Conservation (phyloP, 2,329 filamentous ascomycete genomes). For the Fusarium duplospermum region DNA sequence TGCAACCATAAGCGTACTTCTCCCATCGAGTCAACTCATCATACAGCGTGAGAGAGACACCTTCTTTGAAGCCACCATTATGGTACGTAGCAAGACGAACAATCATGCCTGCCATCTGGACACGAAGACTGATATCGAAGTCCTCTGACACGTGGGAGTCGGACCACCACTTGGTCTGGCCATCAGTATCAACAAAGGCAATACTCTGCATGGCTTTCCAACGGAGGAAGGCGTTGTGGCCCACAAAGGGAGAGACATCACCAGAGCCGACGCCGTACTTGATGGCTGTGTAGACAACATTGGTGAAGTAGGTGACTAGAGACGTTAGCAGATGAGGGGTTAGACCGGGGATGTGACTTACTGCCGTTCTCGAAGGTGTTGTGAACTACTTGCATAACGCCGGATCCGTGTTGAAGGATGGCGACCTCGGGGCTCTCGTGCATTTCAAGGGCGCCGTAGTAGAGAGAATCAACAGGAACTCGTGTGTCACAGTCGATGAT, state of each 20-base stretch:
- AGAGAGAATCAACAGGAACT: constrained; percentile 70
- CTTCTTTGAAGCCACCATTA: constrained; percentile 77
- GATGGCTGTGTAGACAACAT: constrained; percentile 81
- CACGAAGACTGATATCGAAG: constrained; percentile 79
- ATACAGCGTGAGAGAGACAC: constrained; percentile 78
- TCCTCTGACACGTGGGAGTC: constrained; percentile 82
- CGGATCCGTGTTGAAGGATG: constrained; percentile 78
- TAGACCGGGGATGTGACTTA: rapidly evolving
- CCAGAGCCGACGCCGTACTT: constrained; percentile 77
- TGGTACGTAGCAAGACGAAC: constrained; percentile 78
- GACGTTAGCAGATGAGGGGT: background rate
- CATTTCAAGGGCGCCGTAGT: constrained; percentile 78
- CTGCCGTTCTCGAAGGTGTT: constrained; percentile 79
- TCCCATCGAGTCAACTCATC: constrained; percentile 79
- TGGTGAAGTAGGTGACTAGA: constrained; percentile 77
- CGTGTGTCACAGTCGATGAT: constrained; percentile 76
- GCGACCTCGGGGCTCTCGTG: constrained; percentile 75
- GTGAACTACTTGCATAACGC: constrained; percentile 80
- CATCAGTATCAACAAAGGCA: constrained; percentile 50
- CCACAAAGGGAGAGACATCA: constrained; percentile 80
- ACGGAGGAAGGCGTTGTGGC: constrained; percentile 80
- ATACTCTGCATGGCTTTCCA: constrained; percentile 60
- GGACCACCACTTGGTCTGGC: constrained; percentile 77
- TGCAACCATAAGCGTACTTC: constrained; percentile 79
- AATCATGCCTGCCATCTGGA: constrained; percentile 76